Evolutionary conservation across 495 filamentous ascomycete genomes (phyloP), one percentile per base, ranked within the genome.

Genomic region (Aspergillus coremiiformis): DNA sequence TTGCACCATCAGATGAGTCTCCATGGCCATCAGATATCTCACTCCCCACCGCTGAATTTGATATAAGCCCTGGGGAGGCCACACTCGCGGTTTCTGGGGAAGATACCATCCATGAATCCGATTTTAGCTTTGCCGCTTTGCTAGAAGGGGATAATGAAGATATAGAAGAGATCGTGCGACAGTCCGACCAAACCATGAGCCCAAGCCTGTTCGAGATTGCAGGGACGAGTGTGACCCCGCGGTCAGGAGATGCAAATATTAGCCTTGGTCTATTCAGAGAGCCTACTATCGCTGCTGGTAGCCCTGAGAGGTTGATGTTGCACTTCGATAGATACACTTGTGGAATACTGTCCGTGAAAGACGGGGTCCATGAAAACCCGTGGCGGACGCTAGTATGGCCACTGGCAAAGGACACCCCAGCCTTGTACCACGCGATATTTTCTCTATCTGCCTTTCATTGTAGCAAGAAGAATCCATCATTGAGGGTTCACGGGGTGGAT

Each of bases 361-460:
- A 90, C 65, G 87, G 86, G 0, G 75, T 73, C 11, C 79, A 71
- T 19, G 86, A 90, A 61, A 91, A 91, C 57, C 86, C 86, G 2
- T 91, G 87, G 87, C 75, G 84, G 32, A 89, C 78, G 0, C 70
- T 86, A 20, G 69, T 91, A 7, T 89, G 84, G 84, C 87, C 86
- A 0, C 56, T 91, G 32, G 85, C 83, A 6, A 73, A 69, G 55
- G 74, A 82, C 20, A 84, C 77, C 10, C 81, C 85, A 1, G 84
- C 84, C 1, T 65, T 91, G n/a, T 85, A 82, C 47, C 82, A 90
- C 72, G 87, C 87, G 7, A 78, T 91, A 45, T 79, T 81, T 43
- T 80, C 87, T 0, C 80, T 91, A 75, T 84, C 87, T 3, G 83
- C 84, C 1, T 91, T 89, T 61, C 87, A 90, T 57, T 78, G 78